Evolutionary conservation across 2,329 filamentous ascomycete species (phyloP).

Genomic region (Harringtonia aguacate): DNA sequence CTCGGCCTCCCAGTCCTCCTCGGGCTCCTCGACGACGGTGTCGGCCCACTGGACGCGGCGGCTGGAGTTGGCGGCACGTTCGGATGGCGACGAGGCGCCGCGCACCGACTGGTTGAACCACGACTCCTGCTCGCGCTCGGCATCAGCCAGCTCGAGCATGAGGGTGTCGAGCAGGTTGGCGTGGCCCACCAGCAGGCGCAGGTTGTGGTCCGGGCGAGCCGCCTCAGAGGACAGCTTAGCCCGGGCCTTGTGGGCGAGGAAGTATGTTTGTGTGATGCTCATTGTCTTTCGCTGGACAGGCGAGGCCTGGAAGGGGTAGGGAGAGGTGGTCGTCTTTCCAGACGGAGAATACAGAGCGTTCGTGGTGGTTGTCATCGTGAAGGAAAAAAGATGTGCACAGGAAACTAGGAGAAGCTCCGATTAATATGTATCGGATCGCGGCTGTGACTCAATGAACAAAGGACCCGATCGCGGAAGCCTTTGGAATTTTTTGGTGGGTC

Average conservation of each 20-base stretch:
- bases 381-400: neutral
- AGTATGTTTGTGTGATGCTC: constrained; percentile 98
- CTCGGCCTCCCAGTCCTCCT: constrained; percentile 60
- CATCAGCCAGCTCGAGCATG: constrained; percentile 82
- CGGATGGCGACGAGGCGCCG: constrained; percentile 37
- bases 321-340: too few species aligned
- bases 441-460: constrained; percentile 7
- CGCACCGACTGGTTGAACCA: constrained; percentile 97
- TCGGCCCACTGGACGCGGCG: constrained; percentile 85
- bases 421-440: neutral
- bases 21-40: constrained; percentile 59
- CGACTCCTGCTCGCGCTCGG: constrained; percentile 88
- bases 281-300: constrained; percentile 65
- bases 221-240: constrained; percentile 93
- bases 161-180: constrained; percentile 95
- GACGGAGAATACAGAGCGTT: too few species aligned
- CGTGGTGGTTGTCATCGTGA: neutral
- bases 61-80: constrained; percentile 44
- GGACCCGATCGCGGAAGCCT: constrained; percentile 12
- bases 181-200: constrained; percentile 90
- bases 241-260: constrained; percentile 90
- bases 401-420: neutral
- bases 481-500: constrained; percentile 6
- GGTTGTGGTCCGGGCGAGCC: constrained; percentile 82
- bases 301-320: constrained; percentile 7